Base-by-base conservation (phyloP, 2,329 filamentous ascomycete genomes). In the Neopestalotiopsis sp. region DNA sequence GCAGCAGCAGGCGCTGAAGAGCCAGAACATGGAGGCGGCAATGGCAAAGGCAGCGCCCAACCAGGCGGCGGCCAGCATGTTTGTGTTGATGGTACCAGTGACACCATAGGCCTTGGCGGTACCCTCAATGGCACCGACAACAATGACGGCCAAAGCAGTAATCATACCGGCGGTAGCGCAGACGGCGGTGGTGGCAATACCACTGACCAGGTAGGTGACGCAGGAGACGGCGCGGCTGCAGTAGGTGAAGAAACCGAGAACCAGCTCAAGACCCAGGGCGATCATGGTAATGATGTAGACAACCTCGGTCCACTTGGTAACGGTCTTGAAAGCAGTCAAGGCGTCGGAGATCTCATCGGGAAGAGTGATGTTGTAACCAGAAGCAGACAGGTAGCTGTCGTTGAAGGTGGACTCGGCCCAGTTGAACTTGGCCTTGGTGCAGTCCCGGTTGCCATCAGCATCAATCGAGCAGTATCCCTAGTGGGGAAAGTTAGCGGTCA, bases 1-100 rank as follows among this genome's bases (percentile, higher is more conserved):
- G 86, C 95, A 97, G 89, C 95, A 98, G 91, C 95, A 98, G 76
- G 92, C 88, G 80, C 91, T 94, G 80, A 97, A 89, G 77, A 95
- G 84, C 95, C 96, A 98, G 91, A 98, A 98, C 78, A 97, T 82
- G 72, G 89, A 89, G 7, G 92, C 91, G 57, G 81, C 93, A 42
- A 96, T 78, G 71, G 92, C 91, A 78, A 97, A 94, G 34, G 89
- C 92, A 52, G 91, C 91, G 58, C 91, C 91, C 70, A 98, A 85
- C 94, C 95, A 98, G 75, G 92, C 89, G 24, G 90, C 83, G 45
- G 86, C 86, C 67, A 96, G 89, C 83, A 92, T 95, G 69, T 85
- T 83, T 38, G 80, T 88, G 82, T 94, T 92, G 78, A 97, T 82
- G 65, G 78, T 81, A 65, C 90, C 89, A 4, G 87, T 80, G 74